Conservation (phyloP, 805 yeast species). For the Kodamaea kaohsiungensis region DNA sequence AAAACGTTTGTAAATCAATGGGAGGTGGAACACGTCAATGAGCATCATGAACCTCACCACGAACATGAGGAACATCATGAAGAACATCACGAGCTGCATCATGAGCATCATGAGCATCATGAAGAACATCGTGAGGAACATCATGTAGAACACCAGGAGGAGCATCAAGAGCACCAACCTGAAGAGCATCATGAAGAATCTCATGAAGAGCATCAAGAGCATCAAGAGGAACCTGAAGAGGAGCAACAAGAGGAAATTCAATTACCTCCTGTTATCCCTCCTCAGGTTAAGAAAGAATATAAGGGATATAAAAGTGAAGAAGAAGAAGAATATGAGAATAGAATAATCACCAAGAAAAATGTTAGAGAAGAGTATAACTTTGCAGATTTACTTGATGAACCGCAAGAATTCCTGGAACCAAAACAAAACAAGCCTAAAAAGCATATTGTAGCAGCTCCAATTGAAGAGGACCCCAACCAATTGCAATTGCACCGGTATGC, state of each 20-base stretch:
- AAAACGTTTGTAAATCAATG: constrained; percentile 25
- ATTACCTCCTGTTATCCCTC: too few relatives aligned
- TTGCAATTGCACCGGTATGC: neutral
- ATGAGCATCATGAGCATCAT: neutral
- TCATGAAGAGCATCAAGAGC: neutral
- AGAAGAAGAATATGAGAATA: neutral
- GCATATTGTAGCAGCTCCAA: neutral
- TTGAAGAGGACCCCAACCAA: neutral
- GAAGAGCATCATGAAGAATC: too few relatives aligned
- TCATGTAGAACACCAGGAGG: neutral
- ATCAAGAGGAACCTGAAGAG: neutral
- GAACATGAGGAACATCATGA: neutral
- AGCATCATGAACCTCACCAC: neutral
- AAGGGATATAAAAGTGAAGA: neutral
- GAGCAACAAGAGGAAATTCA: neutral
- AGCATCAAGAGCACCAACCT: neutral
- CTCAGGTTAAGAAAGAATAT: neutral
- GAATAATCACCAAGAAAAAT: neutral
- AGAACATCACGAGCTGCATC: neutral
- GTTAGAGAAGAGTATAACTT: neutral
- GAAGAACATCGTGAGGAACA: neutral
- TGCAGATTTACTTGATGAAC: neutral
- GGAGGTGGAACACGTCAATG: constrained; percentile 22
- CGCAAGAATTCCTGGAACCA: neutral
- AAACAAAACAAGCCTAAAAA: neutral